Evolutionary conservation across 768 basidiomycete genomes (phyloP), one percentile per base, ranked within the genome.

Genomic region (Lyophyllum decastes): DNA sequence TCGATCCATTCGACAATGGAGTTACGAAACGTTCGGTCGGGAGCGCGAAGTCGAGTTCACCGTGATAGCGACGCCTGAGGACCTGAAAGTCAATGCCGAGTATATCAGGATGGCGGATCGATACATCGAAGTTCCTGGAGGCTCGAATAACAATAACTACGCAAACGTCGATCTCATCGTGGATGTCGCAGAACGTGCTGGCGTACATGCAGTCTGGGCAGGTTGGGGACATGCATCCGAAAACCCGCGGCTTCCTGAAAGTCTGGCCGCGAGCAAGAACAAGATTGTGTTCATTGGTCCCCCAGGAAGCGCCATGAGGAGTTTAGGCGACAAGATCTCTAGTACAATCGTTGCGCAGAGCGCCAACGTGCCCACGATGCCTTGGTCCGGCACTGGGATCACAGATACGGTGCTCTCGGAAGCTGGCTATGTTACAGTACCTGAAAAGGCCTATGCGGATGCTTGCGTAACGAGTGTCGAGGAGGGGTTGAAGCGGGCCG

Each of bases 221-320:
- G 97, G 97, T 56, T 99, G 97, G 97, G 97, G 97, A 49, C 97
- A 99, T 73, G 97, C 97, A 25, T 98, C 97, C 2, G 97, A 99
- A 74, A 99, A 99, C 73, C 97, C 97, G 0, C 88, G 95, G 53
- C 77, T 99, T 21, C 97, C 97, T 0, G 97, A 99, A 72, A 90
- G 90, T 58, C 85, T 99, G 41, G 86, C 90, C 30, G 89, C 94
- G 3, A 93, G 88, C 73, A 93, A 92, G 73, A 84, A 95, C 78
- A 96, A 94, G 76, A 95, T 99, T 70, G 91, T 99, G 58, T 99
- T 99, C 79, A 99, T 99, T 69, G 97, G 97, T 60, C 97, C 97
- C 21, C 97, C 97, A 12, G 97, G 97, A 47, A 96, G 90, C 63
- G 97, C 97, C 6, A 99, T 99, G 97, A 85, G 97, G 62, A 98